These are phyloP conservation scores for Boletus rubropictus DNA, from an alignment of 768 basidiomycete species.

Conservation along the genomic window DNA sequence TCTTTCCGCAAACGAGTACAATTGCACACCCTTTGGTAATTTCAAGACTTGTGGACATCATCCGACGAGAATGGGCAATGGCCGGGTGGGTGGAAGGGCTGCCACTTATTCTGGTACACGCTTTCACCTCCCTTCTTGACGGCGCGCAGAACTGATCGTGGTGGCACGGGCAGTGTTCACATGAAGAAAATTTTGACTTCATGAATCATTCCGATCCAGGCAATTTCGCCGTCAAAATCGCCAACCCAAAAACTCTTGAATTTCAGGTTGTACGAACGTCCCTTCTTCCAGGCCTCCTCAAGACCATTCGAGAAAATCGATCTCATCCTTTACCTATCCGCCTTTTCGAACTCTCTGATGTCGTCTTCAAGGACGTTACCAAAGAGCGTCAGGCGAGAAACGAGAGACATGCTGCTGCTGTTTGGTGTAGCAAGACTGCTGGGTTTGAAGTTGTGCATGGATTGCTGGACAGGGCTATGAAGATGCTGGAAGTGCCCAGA, in stretches of 20 bases:
- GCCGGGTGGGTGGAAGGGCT: slow-evolving; percentile 96
- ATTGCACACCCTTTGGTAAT: slow-evolving; percentile 89
- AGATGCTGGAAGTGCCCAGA: slow-evolving; percentile 86
- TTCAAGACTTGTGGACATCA: slow-evolving; percentile 83
- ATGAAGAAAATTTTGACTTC: slow-evolving; percentile 96
- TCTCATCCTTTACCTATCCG: slow-evolving; percentile 88
- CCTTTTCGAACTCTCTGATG: slow-evolving; percentile 91
- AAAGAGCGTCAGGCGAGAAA: slow-evolving; percentile 85
- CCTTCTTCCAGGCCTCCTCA: slow-evolving; percentile 90
- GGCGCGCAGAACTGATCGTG: slow-evolving; percentile 2
- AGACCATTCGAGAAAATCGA: slow-evolving; percentile 94
- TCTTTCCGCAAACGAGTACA: slow-evolving; percentile 90
- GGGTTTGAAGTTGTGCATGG: slow-evolving; percentile 98
- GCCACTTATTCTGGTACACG: slow-evolving; percentile 79
- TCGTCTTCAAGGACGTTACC: slow-evolving; percentile 78
- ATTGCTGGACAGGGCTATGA: slow-evolving; percentile 90
- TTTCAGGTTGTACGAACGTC: slow-evolving; percentile 98
- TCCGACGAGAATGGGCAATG: slow-evolving; percentile 86
- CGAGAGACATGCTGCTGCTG: slow-evolving; percentile 78
- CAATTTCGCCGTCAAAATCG: slow-evolving; percentile 79
- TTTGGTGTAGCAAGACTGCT: slow-evolving; percentile 96
- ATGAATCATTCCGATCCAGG: slow-evolving; percentile 84
- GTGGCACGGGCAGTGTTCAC: slow-evolving; percentile 68
- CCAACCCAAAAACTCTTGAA: slow-evolving; percentile 95
- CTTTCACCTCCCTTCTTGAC: background rate